These are phyloP conservation scores for Choiromyces venosus DNA, from an alignment of 495 filamentous ascomycete species.

Conservation along the genomic window DNA sequence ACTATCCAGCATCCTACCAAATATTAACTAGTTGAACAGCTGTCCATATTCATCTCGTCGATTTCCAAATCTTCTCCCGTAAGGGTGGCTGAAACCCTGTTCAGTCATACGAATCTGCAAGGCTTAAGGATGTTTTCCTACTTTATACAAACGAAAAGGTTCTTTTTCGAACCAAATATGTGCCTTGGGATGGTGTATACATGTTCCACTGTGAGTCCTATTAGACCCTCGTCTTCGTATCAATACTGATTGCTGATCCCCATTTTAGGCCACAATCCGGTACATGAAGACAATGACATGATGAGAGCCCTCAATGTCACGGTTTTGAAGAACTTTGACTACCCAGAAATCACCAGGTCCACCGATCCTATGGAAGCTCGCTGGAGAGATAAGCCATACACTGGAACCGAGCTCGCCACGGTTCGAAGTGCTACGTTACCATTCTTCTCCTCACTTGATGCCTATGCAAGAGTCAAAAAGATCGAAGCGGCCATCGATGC, in stretches of 20 bases:
- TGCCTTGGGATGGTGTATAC: conserved; percentile 47
- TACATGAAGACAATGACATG: conserved; percentile 59
- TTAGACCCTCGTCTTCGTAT: conserved; percentile 20
- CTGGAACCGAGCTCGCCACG: conserved; percentile 19
- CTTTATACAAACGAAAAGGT: conserved; percentile 50
- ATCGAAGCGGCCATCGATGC: conserved; percentile 22
- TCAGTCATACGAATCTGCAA: conserved; percentile 49
- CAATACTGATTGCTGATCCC: conserved; percentile 38
- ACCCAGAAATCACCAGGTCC: conserved; percentile 47
- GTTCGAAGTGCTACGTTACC: conserved; percentile 13
- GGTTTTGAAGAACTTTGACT: conserved; percentile 47
- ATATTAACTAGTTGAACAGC: conserved; percentile 18
- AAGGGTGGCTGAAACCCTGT: conserved; percentile 45
- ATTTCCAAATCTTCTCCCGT: conserved; percentile 50
- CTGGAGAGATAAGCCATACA: conserved; percentile 38
- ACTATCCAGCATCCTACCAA: not conserved
- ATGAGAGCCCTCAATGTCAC: conserved; percentile 58
- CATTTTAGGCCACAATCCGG: conserved; percentile 49
- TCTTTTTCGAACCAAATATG: conserved; percentile 49
- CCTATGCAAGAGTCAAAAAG: conserved; percentile 12
- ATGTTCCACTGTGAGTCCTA: conserved; percentile 12
- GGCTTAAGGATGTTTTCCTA: conserved; percentile 53
- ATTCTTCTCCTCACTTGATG: conserved; percentile 26
- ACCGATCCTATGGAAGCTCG: conserved; percentile 44
- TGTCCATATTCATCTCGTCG: conserved; percentile 56